Percentiles rank a stretch among this genome's conserved stretches.
phyloP scores from a whole-genome alignment of 371 early-diverging fungal genomes.

The Sporodiniella umbellata region DNA sequence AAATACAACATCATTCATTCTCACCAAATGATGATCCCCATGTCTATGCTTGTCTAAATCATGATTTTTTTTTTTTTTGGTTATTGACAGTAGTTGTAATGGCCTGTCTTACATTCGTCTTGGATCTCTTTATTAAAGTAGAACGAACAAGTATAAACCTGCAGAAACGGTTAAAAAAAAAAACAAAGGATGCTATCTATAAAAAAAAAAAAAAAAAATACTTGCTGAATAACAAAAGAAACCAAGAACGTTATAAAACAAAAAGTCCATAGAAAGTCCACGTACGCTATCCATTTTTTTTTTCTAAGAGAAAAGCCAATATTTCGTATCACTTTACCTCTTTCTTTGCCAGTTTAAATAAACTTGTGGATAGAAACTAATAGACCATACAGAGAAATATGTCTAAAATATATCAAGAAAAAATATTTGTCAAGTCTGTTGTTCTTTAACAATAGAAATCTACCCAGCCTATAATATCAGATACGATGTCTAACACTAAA shows the following conservation, averaged over 20 bases:
- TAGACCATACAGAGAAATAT: slow-evolving; percentile 38
- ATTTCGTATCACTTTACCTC: slow-evolving; percentile 16
- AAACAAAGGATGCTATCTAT: no score
- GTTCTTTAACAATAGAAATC: neutral
- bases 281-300: slow-evolving; percentile 51
- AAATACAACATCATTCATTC: slow-evolving; percentile 82
- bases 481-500: slow-evolving; percentile 4
- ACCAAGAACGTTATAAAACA: slow-evolving; percentile 74
- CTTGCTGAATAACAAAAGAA: slow-evolving; percentile 73
- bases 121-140: slow-evolving; percentile 55
- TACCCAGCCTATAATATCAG: slow-evolving; percentile 29
- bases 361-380: slow-evolving; percentile 40
- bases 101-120: slow-evolving; percentile 60
- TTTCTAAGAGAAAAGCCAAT: no score
- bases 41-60: slow-evolving; percentile 51
- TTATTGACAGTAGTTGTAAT: no score
- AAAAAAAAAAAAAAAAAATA: neutral
- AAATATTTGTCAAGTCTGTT: neutral
- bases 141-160: slow-evolving; percentile 68
- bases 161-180: neutral
- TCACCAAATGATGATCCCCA: slow-evolving; percentile 59
- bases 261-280: slow-evolving; percentile 83
- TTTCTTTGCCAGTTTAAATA: slow-evolving; percentile 32
- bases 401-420: slow-evolving; percentile 7
- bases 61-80: no score